phyloP scores from a whole-genome alignment of 305 asterid genomes.

The Rubia peregrina region DNA sequence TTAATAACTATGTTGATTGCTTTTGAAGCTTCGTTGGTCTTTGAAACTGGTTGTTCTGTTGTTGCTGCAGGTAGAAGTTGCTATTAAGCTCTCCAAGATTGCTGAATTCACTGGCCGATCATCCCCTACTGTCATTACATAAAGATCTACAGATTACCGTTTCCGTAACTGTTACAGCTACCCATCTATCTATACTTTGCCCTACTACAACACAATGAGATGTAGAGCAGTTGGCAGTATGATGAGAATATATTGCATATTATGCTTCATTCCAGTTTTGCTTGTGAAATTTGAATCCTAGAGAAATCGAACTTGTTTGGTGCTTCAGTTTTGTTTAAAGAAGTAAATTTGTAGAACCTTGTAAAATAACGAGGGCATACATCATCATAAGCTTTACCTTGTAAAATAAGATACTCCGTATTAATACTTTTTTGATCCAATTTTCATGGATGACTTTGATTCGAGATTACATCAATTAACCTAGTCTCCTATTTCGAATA shows the following conservation, averaged over 20 bases:
- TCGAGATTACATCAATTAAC: too few species aligned
- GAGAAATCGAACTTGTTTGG: neutral
- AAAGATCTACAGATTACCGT: slow-evolving; percentile 11
- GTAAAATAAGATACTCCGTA: too few species aligned
- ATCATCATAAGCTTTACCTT: too few species aligned
- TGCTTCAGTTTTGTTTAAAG: too few species aligned
- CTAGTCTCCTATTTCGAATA: too few species aligned
- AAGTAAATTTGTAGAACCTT: too few species aligned
- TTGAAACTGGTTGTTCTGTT: slow-evolving; percentile 6
- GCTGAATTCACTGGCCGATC: slow-evolving; percentile 86
- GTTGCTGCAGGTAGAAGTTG: slow-evolving; percentile 70
- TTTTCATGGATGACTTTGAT: too few species aligned
- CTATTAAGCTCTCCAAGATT: slow-evolving; percentile 87
- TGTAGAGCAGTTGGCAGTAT: slow-evolving; percentile 2
- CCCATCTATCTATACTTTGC: neutral
- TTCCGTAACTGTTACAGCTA: neutral
- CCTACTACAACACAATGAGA: slow-evolving; percentile 3
- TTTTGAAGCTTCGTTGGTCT: neutral
- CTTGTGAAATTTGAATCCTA: neutral
- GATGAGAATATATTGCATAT: slow-evolving; percentile 1
- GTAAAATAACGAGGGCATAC: too few species aligned
- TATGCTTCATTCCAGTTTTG: slow-evolving; percentile 7
- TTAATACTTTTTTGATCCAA: too few species aligned
- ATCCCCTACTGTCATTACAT: slow-evolving; percentile 90
- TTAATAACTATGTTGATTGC: neutral